Base-by-base conservation (phyloP, 441 rosid genomes). In the Populus hybrid region DNA sequence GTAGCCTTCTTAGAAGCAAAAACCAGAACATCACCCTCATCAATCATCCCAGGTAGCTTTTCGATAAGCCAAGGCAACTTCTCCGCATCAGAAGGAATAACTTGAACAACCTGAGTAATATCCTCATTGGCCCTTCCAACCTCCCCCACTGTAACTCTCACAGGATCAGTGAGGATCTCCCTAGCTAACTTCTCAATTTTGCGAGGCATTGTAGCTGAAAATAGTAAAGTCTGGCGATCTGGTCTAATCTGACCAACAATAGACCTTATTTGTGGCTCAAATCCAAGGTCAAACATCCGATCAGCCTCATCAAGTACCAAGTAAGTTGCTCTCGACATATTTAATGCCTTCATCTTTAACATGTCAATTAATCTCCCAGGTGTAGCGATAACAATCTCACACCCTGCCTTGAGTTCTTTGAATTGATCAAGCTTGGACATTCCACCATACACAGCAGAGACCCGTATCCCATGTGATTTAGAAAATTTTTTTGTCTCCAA, bases 61-160 rank as follows among this genome's bases (percentile, higher is more conserved):
- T 92, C 98, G 79, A 92, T 87, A 85, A 95, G 93, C 99, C 98
- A 92, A 26, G 93, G 96, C 83, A 93, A 74, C 86, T 95, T 95
- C 75, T 93, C 97, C 26, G 89, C 83, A 85, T 95, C 99, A 78
- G 99, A 92, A 29, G 94, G 90, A 80, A 95, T 87, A 59, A 95
- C 98, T 76, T 89, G 87, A 75, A 93, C 97, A 82, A 93, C 93
- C 83, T 95, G 99, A 76, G 98, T 93, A 65, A 95, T 93, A 82
- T 95, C 99, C 83, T 95, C 99, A 80, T 95, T 93, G 81, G 99
- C 99, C 94, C 87, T 89, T 79, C 99, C 99, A 65, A 90, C 94
- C 86, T 93, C 98, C 53, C 99, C 99, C 18, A 95, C 97, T 0
- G 93, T 92, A 76, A 95, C 99, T 87, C 99, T 91, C 64, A 95